These are phyloP conservation scores for Aspergillus panamensis DNA, from an alignment of 495 filamentous ascomycete species.

Conservation along the genomic window DNA sequence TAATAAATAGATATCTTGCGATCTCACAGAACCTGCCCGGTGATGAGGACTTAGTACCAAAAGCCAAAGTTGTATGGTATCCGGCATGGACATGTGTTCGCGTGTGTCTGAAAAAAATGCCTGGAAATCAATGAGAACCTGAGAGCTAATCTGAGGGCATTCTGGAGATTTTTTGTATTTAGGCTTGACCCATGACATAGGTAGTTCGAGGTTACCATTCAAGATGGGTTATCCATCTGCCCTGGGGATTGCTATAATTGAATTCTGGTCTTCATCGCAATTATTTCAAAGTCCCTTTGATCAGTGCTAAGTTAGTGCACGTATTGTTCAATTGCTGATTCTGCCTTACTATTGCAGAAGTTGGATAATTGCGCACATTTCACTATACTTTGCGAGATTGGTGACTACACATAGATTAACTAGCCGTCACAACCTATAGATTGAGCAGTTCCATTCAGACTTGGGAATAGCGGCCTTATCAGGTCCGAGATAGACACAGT, in stretches of 20 bases:
- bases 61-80: constrained; percentile 57
- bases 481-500: neutral
- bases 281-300: no score
- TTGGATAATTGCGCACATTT: constrained; percentile 11
- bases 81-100: constrained; percentile 29
- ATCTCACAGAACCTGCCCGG: constrained; percentile 28
- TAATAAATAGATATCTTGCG: neutral
- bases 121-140: constrained; percentile 52
- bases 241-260: no score
- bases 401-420: neutral
- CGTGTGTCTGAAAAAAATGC: constrained; percentile 14
- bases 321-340: neutral
- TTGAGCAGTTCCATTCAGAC: neutral
- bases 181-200: neutral
- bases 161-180: neutral
- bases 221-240: no score
- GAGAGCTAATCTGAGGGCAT: constrained; percentile 58
- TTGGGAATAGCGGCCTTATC: neutral
- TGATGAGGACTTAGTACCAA: constrained; percentile 48
- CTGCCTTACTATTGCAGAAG: neutral
- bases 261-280: no score
- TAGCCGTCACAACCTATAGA: neutral
- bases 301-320: neutral
- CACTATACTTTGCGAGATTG: neutral
- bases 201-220: neutral